phyloP scores from a whole-genome alignment of 257 asterid genomes.

The Solanum sitiens region DNA sequence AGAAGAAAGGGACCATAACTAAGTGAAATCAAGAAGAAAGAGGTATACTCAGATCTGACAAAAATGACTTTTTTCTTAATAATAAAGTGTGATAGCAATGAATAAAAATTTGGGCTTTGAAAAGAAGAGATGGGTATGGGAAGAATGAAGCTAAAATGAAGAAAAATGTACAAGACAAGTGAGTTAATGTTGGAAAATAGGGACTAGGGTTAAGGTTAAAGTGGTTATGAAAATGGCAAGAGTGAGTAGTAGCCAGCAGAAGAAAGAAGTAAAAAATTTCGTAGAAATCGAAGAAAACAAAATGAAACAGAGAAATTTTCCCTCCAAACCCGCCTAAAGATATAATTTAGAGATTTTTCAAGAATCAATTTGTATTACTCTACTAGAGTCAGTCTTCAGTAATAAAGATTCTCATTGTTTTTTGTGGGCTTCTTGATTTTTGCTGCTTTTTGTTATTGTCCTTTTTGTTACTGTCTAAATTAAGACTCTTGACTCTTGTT shows the following conservation, averaged over 20 bases:
- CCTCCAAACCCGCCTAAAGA: conserved; percentile 3
- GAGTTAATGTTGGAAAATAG: neutral
- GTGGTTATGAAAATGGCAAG: conserved; percentile 2
- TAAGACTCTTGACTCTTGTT: neutral
- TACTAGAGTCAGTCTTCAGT: neutral
- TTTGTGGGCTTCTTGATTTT: neutral
- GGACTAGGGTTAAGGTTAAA: neutral
- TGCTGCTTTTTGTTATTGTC: neutral
- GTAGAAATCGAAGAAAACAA: neutral
- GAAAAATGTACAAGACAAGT: neutral
- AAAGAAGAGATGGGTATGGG: neutral
- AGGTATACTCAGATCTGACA: conserved; percentile 4
- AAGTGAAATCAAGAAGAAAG: neutral
- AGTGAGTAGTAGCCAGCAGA: neutral
- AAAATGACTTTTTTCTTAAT: neutral
- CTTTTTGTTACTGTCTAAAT: neutral
- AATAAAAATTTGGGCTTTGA: neutral
- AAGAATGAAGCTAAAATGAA: neutral
- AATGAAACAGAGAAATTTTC: neutral
- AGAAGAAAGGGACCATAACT: neutral
- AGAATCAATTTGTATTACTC: neutral
- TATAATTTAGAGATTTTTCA: neutral
- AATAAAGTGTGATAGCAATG: neutral
- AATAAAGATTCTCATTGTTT: neutral
- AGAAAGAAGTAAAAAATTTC: neutral